A percentile compares a stretch with the other conserved stretches of the same genome.
phyloP scores from a whole-genome alignment of 805 yeast genomes.

The Blastobotrys terrestris region DNA sequence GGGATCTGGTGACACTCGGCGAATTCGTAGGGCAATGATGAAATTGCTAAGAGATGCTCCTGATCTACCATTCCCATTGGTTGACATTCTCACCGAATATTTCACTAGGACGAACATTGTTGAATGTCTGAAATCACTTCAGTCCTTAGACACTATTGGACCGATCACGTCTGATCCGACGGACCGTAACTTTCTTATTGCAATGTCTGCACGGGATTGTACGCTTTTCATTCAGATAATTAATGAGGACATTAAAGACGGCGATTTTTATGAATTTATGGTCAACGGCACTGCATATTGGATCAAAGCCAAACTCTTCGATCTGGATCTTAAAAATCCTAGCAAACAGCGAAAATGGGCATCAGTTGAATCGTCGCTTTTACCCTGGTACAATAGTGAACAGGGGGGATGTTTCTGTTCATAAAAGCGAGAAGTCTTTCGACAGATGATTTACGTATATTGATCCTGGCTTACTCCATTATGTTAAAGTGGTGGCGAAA shows the following conservation, averaged over 20 bases:
- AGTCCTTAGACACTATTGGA: conserved; percentile 25
- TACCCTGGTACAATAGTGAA: background rate
- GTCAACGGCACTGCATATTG: conserved; percentile 7
- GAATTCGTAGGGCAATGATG: conserved; percentile 31
- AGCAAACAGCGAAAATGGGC: conserved; percentile 45
- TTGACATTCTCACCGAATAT: background rate
- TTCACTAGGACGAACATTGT: conserved; percentile 12
- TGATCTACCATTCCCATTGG: background rate
- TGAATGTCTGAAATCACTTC: conserved; percentile 27
- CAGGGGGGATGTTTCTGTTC: background rate
- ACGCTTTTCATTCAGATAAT: conserved; percentile 44
- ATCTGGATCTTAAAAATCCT: conserved; percentile 45
- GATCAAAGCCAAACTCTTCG: conserved; percentile 41
- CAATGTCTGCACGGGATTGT: conserved; percentile 55
- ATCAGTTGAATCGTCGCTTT: conserved; percentile 33
- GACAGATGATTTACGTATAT: too few species aligned
- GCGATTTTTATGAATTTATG: background rate
- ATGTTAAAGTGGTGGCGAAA: too few species aligned
- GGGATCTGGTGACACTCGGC: conserved; percentile 27
- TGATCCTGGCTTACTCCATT: too few species aligned
- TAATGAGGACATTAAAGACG: conserved; percentile 18
- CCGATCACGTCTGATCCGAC: conserved; percentile 29
- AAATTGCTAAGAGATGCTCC: background rate
- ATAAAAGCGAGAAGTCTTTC: too few species aligned
- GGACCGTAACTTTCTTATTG: conserved; percentile 36